Conservation (phyloP, 768 basidiomycete genomes). For the Nidula microcarpa region DNA sequence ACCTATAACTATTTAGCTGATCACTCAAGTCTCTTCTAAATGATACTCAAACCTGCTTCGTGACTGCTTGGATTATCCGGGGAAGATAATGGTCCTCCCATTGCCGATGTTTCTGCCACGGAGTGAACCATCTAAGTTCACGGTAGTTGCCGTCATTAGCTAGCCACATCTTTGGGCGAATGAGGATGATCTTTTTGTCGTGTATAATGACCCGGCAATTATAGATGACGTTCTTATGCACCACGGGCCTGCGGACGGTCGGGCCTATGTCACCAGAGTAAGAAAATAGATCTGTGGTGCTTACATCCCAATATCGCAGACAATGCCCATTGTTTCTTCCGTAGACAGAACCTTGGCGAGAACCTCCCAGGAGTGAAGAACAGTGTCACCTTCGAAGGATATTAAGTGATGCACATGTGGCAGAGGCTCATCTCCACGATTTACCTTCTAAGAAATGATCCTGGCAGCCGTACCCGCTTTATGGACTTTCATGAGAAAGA, state of each 20-base stretch:
- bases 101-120: conserved; percentile 87
- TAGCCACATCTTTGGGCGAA: conserved; percentile 99
- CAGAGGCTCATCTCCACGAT: not conserved
- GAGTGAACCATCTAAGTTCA: conserved; percentile 85
- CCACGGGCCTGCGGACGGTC: conserved; percentile 72
- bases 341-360: conserved; percentile 85
- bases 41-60: conserved; percentile 64
- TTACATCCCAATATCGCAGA: conserved; percentile 97
- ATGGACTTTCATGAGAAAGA: not conserved
- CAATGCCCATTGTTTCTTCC: conserved; percentile 76
- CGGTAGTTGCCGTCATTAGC: conserved; percentile 99
- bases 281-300: conserved; percentile 15
- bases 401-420: conserved; percentile 1
- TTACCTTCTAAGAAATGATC: conserved; percentile 97
- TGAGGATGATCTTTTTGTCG: conserved; percentile 83
- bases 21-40: not conserved
- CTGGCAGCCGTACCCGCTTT: conserved; percentile 92
- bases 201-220: conserved; percentile 93
- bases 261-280: not conserved
- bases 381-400: conserved; percentile 75
- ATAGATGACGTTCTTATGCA: conserved; percentile 98
- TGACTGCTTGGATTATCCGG: conserved; percentile 82
- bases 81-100: conserved; percentile 93
- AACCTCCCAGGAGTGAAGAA: conserved; percentile 97
- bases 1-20: conserved; percentile 35